Base-by-base conservation (phyloP, 371 early-diverging fungal genomes). In the Mucor mucedo region DNA sequence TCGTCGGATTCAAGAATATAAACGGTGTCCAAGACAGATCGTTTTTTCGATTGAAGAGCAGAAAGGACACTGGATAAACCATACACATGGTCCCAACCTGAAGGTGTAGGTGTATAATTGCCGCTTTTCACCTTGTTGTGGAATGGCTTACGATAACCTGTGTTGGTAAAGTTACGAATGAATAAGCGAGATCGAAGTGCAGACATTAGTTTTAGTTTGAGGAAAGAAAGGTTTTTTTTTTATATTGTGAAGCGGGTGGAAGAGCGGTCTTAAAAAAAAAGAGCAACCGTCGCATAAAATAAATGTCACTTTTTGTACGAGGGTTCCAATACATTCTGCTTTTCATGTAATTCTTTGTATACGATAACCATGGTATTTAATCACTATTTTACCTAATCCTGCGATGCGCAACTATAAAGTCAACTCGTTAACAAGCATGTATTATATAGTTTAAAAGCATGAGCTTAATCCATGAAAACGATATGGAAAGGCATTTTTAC, bases 1-100 rank as follows among this genome's bases (percentile, higher is more conserved):
- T 63, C 52, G 3, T 54, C 55, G 1, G 56, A 59, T 28, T 57
- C 44, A 47, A 69, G 70, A 16, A 73, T 50, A 32, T 58, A 70
- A 0, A 73, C 35, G 7, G 58, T 41, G 7, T 62, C 55, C 2
- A 71, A 27, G 10, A 40, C 32, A 16, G 50, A 33, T 55, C 73
- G 40, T 39, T 70, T 73, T 55, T 64, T 66, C n/a, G 60, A 42
- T 29, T 63, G 61, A 2, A 73, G 48, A 0, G 73, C 70, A 5
- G 64, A 44, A 6, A 67, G 28, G 11, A 73, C 73, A 40, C 73
- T 73, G 5, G 73, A 66, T 14, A 66, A 28, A 0, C 73, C 73
- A 57, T 69, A 73, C 9, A 73, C 50, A 61, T 69, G 58, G 9
- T 72, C 72, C 68, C 57, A 62, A 21, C 32, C 16, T 2, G 45